Evolutionary conservation across 2,329 filamentous ascomycete genomes (phyloP).

Genomic region (Calycina herbarum): DNA sequence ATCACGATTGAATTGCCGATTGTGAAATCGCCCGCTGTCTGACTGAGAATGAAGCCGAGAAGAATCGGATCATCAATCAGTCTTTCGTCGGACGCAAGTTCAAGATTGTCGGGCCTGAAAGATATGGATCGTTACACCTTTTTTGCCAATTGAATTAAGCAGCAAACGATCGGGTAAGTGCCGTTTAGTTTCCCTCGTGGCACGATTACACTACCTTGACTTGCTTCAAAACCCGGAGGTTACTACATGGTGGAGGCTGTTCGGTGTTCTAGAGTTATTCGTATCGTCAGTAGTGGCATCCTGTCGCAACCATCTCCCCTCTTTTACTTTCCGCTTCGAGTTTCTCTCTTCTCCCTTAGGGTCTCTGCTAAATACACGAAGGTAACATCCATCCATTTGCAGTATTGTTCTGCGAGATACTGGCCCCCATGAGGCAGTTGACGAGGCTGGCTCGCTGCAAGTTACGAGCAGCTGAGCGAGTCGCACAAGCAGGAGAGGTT

Average conservation of each 20-base stretch:
- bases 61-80: not conserved
- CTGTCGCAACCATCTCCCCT: not conserved
- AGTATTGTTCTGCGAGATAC: not conserved
- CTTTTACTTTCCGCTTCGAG: not conserved
- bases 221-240: not conserved
- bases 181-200: slow-evolving; percentile 1
- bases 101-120: not conserved
- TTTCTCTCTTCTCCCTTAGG: not conserved
- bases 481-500: not conserved
- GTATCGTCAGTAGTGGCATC: not conserved
- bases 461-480: slow-evolving; percentile 1
- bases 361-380: not conserved
- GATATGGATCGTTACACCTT: not conserved
- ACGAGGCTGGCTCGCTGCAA: not conserved
- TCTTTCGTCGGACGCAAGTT: not conserved
- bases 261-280: not conserved
- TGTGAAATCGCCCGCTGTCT: not conserved
- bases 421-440: not conserved
- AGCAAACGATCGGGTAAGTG: slow-evolving; percentile 1
- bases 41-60: not conserved
- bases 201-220: not conserved
- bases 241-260: not conserved
- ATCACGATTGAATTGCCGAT: not conserved
- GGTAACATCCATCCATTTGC: not conserved
- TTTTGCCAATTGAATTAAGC: not conserved